phyloP scores from a whole-genome alignment of 495 filamentous ascomycete genomes.

The Penicillium robsamsonii region DNA sequence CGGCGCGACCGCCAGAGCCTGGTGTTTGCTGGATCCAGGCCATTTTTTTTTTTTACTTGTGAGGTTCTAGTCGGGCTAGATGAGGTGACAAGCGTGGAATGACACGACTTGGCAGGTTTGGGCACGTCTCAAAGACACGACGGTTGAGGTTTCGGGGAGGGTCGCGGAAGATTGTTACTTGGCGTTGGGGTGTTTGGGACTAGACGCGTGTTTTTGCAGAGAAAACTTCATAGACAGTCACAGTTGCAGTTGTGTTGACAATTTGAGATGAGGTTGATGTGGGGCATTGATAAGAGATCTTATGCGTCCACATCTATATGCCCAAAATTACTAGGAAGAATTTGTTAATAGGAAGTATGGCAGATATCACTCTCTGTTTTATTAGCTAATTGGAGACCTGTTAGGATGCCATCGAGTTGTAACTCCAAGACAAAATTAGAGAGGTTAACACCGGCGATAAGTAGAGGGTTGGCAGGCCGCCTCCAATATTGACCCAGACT shows the following conservation, averaged over 20 bases:
- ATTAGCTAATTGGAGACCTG: not conserved
- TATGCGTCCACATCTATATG: no score
- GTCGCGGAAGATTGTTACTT: not conserved
- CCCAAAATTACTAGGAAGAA: no score
- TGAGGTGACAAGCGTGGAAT: not conserved
- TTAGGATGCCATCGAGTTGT: no score
- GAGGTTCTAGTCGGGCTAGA: not conserved
- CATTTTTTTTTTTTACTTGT: conserved; percentile 8
- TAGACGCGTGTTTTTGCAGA: not conserved
- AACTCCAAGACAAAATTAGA: no score
- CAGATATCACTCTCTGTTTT: not conserved
- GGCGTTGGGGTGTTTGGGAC: not conserved
- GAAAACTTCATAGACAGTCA: not conserved
- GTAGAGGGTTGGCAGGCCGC: no score
- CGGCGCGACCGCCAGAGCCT: conserved; percentile 34
- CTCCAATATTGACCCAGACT: no score
- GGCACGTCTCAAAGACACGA: not conserved
- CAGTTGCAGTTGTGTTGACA: not conserved
- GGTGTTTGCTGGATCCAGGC: conserved; percentile 23
- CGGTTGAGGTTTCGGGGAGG: not conserved
- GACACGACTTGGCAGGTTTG: not conserved
- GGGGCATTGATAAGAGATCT: not conserved
- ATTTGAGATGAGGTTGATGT: conserved; percentile 1
- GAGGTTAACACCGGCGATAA: no score
- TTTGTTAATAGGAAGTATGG: not conserved